phyloP scores from a whole-genome alignment of 371 early-diverging fungal species.

The Mortierella sp. region DNA sequence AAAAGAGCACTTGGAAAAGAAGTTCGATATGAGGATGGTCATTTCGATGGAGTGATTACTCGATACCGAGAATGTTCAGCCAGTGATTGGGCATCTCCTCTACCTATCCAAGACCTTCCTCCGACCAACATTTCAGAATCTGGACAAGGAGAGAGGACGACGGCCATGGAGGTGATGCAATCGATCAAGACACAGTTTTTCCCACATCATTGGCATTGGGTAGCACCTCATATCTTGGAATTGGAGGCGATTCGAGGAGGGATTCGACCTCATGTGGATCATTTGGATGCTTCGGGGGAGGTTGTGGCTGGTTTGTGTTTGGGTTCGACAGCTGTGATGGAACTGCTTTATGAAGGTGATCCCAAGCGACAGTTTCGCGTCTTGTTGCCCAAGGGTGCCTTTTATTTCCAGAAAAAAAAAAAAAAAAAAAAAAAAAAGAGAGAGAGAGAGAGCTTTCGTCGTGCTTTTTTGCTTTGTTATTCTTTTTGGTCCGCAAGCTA shows the following conservation, averaged over 20 bases:
- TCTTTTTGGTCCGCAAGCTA: neutral
- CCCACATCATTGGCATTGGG: slow-evolving; percentile 46
- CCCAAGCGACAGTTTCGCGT: slow-evolving; percentile 55
- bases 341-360: slow-evolving; percentile 56
- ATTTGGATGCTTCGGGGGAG: slow-evolving; percentile 64
- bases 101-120: too few species aligned
- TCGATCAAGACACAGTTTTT: slow-evolving; percentile 45
- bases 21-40: slow-evolving; percentile 59
- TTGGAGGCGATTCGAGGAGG: slow-evolving; percentile 57
- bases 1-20: slow-evolving; percentile 55
- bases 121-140: neutral
- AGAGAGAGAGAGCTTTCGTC: too few species aligned
- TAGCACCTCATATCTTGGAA: slow-evolving; percentile 56
- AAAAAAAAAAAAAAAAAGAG: slow-evolving; percentile 7
- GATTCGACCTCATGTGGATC: slow-evolving; percentile 69
- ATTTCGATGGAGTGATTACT: slow-evolving; percentile 67
- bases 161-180: slow-evolving; percentile 31
- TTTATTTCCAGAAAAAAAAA: slow-evolving; percentile 67
- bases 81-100: slow-evolving; percentile 57
- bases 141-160: slow-evolving; percentile 18
- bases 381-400: slow-evolving; percentile 56
- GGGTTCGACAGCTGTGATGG: slow-evolving; percentile 61
- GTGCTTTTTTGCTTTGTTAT: neutral
- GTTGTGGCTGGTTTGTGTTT: slow-evolving; percentile 67
- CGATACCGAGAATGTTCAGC: slow-evolving; percentile 58